Base-by-base conservation (phyloP, 1,284 basidiomycete species). In the Ganoderma sinense region DNA sequence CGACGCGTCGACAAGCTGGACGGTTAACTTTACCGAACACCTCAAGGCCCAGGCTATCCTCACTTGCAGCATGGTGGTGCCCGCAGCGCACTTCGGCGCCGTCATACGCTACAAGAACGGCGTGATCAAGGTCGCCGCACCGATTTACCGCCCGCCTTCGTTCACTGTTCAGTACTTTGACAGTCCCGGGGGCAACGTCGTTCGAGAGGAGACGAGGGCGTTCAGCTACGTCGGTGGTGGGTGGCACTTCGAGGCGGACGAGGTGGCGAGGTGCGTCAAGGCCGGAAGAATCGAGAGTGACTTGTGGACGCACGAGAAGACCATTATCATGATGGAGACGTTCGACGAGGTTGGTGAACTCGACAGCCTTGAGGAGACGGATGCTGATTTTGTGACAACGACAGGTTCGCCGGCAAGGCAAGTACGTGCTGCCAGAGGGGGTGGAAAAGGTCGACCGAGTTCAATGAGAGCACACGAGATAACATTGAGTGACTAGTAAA, bases 181-280 rank as follows among this genome's bases (percentile, higher is more conserved):
- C 31, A 84, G 85, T 78, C 85, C 84, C 0, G 88, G 89, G 29
- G 84, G 84, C 33, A 85, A 85, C 1, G 81, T 81, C 62, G 78
- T 89, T 33, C 83, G 82, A 62, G 89, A 92, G 76, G 90, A 90
- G 75, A 89, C 82, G 53, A 83, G 79, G 68, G 77, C 75, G 41
- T 88, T 90, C 73, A 82, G 87, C 40, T 89, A 90, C 75, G 81
- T 85, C 3, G 93, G 92, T 10, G 77, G 80, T 43, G 92, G 92
- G 14, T 91, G 86, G 89, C 87, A 93, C 80, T 94, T 88, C 78
- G 86, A 94, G 79, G 93, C 94, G 10, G 94, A 95, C 74, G 95
- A 96, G 72, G 94, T 96, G 20, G 95, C 94, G 18, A 81, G 94
- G 62, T 94, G 92, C 76, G 83, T 97, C 26, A 81, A 90, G 61